phyloP scores from a whole-genome alignment of 805 yeast genomes.

The Candida saitoana region DNA sequence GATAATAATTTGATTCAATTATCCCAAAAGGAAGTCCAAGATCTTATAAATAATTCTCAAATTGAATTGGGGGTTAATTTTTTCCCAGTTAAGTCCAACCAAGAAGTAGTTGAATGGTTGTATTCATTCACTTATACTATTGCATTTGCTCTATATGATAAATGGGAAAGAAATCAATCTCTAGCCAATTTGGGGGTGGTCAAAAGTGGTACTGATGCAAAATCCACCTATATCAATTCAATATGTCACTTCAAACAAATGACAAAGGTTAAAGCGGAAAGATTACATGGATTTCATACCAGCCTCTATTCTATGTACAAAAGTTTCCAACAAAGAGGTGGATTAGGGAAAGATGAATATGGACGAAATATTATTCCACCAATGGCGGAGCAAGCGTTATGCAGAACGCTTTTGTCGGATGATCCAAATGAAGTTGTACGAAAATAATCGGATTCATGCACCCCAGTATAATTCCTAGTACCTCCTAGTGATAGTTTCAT shows the following conservation, averaged over 20 bases:
- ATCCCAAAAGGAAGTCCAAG: conserved; percentile 34
- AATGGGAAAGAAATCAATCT: conserved; percentile 48
- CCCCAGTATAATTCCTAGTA: background rate
- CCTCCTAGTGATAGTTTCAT: no score
- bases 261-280: conserved; percentile 49
- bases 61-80: conserved; percentile 45
- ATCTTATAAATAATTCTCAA: conserved; percentile 42
- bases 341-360: conserved; percentile 37
- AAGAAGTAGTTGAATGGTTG: conserved; percentile 50
- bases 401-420: conserved; percentile 43
- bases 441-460: conserved; percentile 3
- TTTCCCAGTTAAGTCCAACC: conserved; percentile 44
- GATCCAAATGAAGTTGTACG: conserved; percentile 45
- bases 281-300: conserved; percentile 38
- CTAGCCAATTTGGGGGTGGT: conserved; percentile 53
- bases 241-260: conserved; percentile 55
- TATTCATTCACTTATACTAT: conserved; percentile 56
- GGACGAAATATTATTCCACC: conserved; percentile 49
- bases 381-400: conserved; percentile 46
- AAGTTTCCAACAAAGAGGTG: conserved; percentile 22
- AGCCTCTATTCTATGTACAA: conserved; percentile 31
- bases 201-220: conserved; percentile 48
- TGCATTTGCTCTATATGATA: conserved; percentile 51
- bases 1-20: conserved; percentile 9
- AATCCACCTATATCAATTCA: conserved; percentile 46